Evolutionary conservation across 176 grass and related monocot species (phyloP).

Genomic region (Oryza rufipogon): DNA sequence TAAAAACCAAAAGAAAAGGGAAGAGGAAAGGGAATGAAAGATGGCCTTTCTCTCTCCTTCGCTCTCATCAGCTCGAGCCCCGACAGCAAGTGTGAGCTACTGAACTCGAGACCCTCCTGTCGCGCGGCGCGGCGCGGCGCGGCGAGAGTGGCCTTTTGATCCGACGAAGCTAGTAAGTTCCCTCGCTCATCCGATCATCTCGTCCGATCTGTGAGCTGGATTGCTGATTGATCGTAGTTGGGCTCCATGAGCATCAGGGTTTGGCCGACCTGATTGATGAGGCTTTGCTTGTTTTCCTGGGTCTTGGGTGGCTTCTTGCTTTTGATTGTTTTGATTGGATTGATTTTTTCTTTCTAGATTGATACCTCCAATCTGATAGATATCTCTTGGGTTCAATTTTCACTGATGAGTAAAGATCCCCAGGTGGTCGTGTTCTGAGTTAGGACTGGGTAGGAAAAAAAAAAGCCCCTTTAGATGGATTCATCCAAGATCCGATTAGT

Average conservation of each 20-base stretch:
- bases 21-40: background rate
- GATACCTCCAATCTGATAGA: background rate
- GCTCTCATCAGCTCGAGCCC: background rate
- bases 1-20: conserved; percentile 20
- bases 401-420: conserved; percentile 2
- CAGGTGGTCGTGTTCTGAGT: conserved; percentile 6
- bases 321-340: background rate
- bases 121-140: conserved; percentile 26
- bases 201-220: background rate
- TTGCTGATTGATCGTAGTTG: conserved; percentile 3
- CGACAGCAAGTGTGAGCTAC: conserved; percentile 46
- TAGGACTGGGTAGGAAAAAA: background rate
- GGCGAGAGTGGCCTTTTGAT: conserved; percentile 24
- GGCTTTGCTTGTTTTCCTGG: background rate
- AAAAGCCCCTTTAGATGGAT: background rate
- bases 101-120: conserved; percentile 32
- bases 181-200: conserved; percentile 5
- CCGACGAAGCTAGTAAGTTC: conserved; percentile 37
- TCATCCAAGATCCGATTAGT: conserved; percentile 29
- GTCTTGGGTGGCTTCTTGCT: conserved; percentile 11
- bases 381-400: background rate
- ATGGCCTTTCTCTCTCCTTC: conserved; percentile 4
- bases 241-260: conserved; percentile 10
- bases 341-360: background rate
- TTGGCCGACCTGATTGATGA: background rate